Evolutionary conservation across 805 yeast species (phyloP), one percentile per base, ranked within the genome.

Genomic region (Gaillardinia entomophila): DNA sequence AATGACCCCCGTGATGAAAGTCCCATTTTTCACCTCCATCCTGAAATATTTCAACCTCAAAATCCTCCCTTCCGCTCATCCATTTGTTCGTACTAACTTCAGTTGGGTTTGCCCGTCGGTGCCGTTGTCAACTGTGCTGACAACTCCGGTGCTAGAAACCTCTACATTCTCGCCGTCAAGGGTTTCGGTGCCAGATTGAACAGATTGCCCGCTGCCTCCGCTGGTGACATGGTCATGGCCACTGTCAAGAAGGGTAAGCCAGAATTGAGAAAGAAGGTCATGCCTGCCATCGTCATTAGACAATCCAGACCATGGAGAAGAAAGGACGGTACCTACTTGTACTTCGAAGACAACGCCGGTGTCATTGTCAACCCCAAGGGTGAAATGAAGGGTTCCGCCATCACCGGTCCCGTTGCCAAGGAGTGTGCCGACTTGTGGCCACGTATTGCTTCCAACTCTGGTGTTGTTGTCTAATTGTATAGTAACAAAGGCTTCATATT

Each of bases 351-450:
- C 77, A 92, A 92, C 67, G 99, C 99, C 53, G 98, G 98, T 82
- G 99, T 94, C 72, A 92, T 92, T 67, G 98, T 92, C 71, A 92
- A 92, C 79, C 98, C 99, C 68, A 92, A 92, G 92, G 99, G 99
- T 80, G 99, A 92, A 77, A 92, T 94, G 98, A 92, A 92, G 82
- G 99, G 99, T 76, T 94, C 98, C 56, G 99, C 98, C 65, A 92
- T 92, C 71, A 94, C 99, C 66, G 99, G 99, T 73, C 99, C 99
- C 65, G 99, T 92, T 67, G 97, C 97, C 72, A 92, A 92, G 79
- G 99, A 92, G 80, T 94, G 98, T 81, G 98, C 99, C 70, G 99
- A 92, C 70, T 84, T 92, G 73, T 92, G 99, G 99, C 99, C 99
- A 72, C 87, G 98, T 80, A 92, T 92, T 78, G 97, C 99, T 66